Evolutionary conservation across 352 stramenopile genomes (phyloP).

Genomic region (Globisporangium recalcitrans): DNA sequence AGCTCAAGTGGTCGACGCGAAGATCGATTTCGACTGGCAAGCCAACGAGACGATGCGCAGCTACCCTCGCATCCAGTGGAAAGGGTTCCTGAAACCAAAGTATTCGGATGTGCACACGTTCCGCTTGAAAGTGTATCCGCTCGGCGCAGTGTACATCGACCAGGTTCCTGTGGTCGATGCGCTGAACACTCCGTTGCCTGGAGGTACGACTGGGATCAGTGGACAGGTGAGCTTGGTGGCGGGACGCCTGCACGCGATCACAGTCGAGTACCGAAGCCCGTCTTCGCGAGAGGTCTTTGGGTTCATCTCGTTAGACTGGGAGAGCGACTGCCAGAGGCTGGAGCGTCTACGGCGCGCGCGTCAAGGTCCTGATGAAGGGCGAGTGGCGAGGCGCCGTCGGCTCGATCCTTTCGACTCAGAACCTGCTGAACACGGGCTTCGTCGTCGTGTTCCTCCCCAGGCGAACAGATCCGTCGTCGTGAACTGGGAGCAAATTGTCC

Average conservation of each 20-base stretch:
- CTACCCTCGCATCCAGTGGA: slow-evolving; percentile 41
- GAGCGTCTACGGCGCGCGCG: slow-evolving; percentile 36
- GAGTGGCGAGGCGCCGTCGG: slow-evolving; percentile 44
- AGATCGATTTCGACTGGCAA: slow-evolving; percentile 40
- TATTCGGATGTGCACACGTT: slow-evolving; percentile 42
- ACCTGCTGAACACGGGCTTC: slow-evolving; percentile 48
- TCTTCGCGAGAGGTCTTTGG: slow-evolving; percentile 12
- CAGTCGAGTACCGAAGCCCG: slow-evolving; percentile 35
- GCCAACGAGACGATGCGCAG: slow-evolving; percentile 31
- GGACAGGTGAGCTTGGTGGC: slow-evolving; percentile 20
- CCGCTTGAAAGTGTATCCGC: slow-evolving; percentile 21
- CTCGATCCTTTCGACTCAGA: slow-evolving; percentile 58
- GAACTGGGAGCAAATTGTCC: slow-evolving; percentile 45
- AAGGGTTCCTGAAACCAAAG: slow-evolving; percentile 34
- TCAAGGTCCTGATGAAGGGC: slow-evolving; percentile 41
- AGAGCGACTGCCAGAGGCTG: slow-evolving; percentile 22
- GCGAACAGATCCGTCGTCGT: slow-evolving; percentile 55
- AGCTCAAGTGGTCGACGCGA: slow-evolving; percentile 21
- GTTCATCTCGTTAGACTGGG: slow-evolving; percentile 23
- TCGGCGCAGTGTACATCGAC: slow-evolving; percentile 32
- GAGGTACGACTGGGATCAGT: slow-evolving; percentile 9
- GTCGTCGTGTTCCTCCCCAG: slow-evolving; percentile 56
- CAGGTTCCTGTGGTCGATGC: slow-evolving; percentile 28
- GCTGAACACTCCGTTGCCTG: slow-evolving; percentile 21
- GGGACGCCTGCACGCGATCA: slow-evolving; percentile 32